Evolutionary conservation across 352 stramenopile genomes (phyloP).

Genomic region (Phytopythium boreale): DNA sequence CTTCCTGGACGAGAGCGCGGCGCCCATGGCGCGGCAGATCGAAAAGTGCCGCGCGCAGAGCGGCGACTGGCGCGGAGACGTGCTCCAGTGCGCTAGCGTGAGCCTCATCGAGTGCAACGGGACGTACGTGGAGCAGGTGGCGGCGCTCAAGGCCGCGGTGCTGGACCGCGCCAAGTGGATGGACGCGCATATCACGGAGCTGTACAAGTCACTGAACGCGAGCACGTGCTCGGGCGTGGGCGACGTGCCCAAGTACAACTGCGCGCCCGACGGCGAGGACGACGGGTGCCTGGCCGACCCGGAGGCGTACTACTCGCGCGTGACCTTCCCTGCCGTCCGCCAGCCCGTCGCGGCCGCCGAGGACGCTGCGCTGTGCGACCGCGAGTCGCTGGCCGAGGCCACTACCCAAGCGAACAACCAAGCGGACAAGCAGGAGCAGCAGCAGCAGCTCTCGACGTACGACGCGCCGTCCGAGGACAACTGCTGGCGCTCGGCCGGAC

Average conservation of each 20-base stretch:
- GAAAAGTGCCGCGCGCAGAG: conserved; percentile 34
- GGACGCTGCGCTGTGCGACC: neutral
- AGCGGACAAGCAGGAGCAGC: neutral
- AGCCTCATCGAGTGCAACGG: conserved; percentile 51
- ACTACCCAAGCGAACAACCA: conserved; percentile 6
- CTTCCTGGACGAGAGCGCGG: conserved; percentile 49
- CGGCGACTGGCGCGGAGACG: conserved; percentile 46
- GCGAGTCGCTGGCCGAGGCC: conserved; percentile 13
- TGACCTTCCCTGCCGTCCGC: conserved; percentile 52
- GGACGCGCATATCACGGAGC: conserved; percentile 58
- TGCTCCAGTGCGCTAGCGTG: conserved; percentile 53
- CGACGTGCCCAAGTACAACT: conserved; percentile 67
- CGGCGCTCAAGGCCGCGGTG: conserved; percentile 38
- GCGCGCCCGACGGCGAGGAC: conserved; percentile 53
- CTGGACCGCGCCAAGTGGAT: conserved; percentile 63
- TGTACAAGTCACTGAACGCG: conserved; percentile 64
- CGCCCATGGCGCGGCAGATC: conserved; percentile 46
- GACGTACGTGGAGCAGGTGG: conserved; percentile 53
- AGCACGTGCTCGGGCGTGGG: conserved; percentile 60
- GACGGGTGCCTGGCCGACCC: conserved; percentile 51
- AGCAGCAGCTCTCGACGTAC: conserved; percentile 20
- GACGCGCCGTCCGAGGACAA: conserved; percentile 57
- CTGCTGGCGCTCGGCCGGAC: conserved; percentile 63
- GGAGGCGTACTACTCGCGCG: conserved; percentile 55
- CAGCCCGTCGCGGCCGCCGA: conserved; percentile 20